Evolutionary conservation across 768 basidiomycete genomes (phyloP).

Genomic region (Wakefieldia striispora): DNA sequence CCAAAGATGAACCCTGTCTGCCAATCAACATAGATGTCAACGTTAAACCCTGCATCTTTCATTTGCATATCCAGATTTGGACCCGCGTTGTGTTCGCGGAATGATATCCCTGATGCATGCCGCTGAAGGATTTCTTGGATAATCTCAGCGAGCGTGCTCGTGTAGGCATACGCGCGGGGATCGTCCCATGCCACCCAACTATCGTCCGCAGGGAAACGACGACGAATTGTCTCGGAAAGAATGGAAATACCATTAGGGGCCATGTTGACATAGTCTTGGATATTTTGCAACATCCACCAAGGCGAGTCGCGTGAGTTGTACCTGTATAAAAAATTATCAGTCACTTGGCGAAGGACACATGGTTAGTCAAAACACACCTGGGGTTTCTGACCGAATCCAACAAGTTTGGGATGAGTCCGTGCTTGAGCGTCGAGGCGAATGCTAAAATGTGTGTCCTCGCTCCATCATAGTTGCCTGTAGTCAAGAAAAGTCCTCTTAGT

Average conservation of each 20-base stretch:
- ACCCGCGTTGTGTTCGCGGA: slow-evolving; percentile 96
- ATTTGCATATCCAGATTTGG: slow-evolving; percentile 98
- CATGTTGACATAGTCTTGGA: slow-evolving; percentile 86
- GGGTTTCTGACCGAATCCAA: slow-evolving; percentile 86
- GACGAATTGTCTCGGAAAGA: slow-evolving; percentile 76
- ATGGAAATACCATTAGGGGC: slow-evolving; percentile 84
- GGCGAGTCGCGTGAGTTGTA: slow-evolving; percentile 98
- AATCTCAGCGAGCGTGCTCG: slow-evolving; percentile 86
- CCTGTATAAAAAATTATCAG: slow-evolving; percentile 33
- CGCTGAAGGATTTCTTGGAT: slow-evolving; percentile 96
- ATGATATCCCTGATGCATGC: slow-evolving; percentile 88
- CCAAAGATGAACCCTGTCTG: slow-evolving; percentile 86
- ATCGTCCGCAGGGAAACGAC: slow-evolving; percentile 95
- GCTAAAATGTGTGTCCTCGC: slow-evolving; percentile 90
- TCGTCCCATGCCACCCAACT: slow-evolving; percentile 94
- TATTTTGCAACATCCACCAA: slow-evolving; percentile 99
- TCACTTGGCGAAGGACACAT: neutral
- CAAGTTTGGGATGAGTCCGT: slow-evolving; percentile 94
- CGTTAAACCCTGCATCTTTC: slow-evolving; percentile 89
- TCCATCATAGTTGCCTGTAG: slow-evolving; percentile 84
- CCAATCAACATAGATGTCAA: slow-evolving; percentile 96
- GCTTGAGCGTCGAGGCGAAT: slow-evolving; percentile 90
- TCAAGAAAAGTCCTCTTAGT: slow-evolving; percentile 86
- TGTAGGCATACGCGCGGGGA: slow-evolving; percentile 73
- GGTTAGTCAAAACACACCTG: slow-evolving; percentile 45